Evolutionary conservation across 371 early-diverging fungal species (phyloP).

Genomic region (Mortierella sp.): DNA sequence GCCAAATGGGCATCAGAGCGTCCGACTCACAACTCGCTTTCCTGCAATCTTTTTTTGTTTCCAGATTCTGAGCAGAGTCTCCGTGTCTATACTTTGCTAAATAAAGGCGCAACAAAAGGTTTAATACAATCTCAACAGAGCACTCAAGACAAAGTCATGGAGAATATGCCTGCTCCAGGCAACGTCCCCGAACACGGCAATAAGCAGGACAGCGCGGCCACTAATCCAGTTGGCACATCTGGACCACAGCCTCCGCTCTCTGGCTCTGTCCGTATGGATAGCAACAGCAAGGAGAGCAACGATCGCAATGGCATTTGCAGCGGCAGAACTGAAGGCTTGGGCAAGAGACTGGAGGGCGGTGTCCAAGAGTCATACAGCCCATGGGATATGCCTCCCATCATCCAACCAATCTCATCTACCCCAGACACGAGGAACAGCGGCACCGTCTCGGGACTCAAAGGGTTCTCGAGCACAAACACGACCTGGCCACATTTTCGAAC

Average conservation of each 20-base stretch:
- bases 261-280: neutral
- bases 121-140: too few relatives aligned
- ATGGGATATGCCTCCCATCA: conserved; percentile 53
- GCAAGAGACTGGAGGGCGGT: conserved; percentile 3
- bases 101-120: too few relatives aligned
- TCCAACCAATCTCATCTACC: conserved; percentile 20
- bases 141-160: too few relatives aligned
- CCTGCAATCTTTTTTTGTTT: too few relatives aligned
- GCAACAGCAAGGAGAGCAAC: conserved; percentile 1
- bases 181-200: conserved; percentile 1
- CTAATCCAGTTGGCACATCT: conserved; percentile 2
- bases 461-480: conserved; percentile 34
- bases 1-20: too few relatives aligned
- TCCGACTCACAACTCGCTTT: too few relatives aligned
- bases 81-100: too few relatives aligned
- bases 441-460: conserved; percentile 24
- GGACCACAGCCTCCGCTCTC: conserved; percentile 1
- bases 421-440: conserved; percentile 4
- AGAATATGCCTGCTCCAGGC: neutral
- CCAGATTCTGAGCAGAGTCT: too few relatives aligned
- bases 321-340: neutral
- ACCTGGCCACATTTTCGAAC: conserved; percentile 50
- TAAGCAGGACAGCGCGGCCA: conserved; percentile 3
- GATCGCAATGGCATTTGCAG: neutral
- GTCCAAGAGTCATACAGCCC: conserved; percentile 40